Base-by-base conservation (phyloP, 805 yeast species). In the Yarrowia sp. region DNA sequence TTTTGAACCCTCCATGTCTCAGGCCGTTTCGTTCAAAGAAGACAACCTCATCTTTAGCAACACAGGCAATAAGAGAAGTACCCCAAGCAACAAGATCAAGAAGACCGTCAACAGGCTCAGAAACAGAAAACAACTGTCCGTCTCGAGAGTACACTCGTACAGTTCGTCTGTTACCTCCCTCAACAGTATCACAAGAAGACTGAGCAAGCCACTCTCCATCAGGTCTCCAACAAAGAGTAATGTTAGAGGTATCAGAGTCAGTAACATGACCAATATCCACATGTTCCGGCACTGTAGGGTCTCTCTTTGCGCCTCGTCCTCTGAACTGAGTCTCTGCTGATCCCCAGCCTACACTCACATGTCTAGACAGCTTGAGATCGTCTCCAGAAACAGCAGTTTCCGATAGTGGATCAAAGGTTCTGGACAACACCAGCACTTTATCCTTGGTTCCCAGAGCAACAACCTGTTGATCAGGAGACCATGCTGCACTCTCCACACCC, bases 281-380 rank as follows among this genome's bases (percentile, higher is more conserved):
- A 68, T 81, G 83, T 41, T 84, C 83, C 0, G 87, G 87, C 76
- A 93, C 87, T 0, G 99, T 95, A 33, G 98, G 99, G 75, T 95
- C 99, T 71, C 86, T 80, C 71, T 86, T 87, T 35, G 89, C 93
- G 68, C 99, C 99, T 72, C 84, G 87, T 61, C 99, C 99, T 75
- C 88, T 86, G 75, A 95, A 95, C 77, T 95, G 99, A 0, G 99
- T 95, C 74, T 93, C 98, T 69, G 88, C 87, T 67, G 88, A 89
- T 72, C 99, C 99, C 99, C 99, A 95, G 31, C 99, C 99, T 47
- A 95, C 97, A 32, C 93, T 87, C 41, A 95, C 97, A 73, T 95
- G 97, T 69, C 86, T 87, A 1, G 92, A 86, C 36, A 80, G 78
- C 58, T 84, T 76, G 53, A 92, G 79, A 73, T 95, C 99, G 8